Base-by-base conservation (phyloP, 1,284 basidiomycete species). In the Heterobasidion annosum region DNA sequence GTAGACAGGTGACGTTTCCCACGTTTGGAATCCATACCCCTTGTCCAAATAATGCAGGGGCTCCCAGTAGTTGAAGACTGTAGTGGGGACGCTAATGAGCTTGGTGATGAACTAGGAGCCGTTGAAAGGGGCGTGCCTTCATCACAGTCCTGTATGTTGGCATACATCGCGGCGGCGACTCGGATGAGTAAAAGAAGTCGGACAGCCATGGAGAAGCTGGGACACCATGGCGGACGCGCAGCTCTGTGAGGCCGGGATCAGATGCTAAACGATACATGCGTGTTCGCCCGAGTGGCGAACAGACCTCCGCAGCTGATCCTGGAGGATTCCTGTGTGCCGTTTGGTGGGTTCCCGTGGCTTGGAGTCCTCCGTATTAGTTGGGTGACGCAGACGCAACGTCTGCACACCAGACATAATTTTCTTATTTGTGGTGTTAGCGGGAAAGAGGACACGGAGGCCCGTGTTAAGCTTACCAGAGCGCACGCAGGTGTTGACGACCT, bases 41-140 rank as follows among this genome's bases (percentile, higher is more conserved):
- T 84, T 75, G 59, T 85, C 80, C 53, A 95, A 75, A 70, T 94
- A 93, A 70, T 98, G 96, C 35, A 99, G 73, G 19, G 97, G 96
- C 66, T 99, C 97, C 92, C 92, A 99, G 70, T 98, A 99, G 70
- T 99, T 99, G 78, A 88, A 99, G 10, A 96, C 94, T 97, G 60
- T n/a, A 42, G 50, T 40, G 25, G 43, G 46, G 25, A 48, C 35
- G 37, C 19, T 55, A 18, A 52, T 37, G 13, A 25, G 33, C 8
- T 32, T 45, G 6, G 9, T 3, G 16, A 18, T 6, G n/a, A 33
- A 16, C 10, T 13, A 32, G 18, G 45, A 35, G 19, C n/a, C 10
- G 33, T 12, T 13, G 16, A 13, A 32, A 8, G 25, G 35, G 32
- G 15, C 74, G 57, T 57, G 93, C 94, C 92, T 81, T 99, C 97